Conservation (phyloP, 2,329 filamentous ascomycete genomes). For the Microcera coccophila region DNA sequence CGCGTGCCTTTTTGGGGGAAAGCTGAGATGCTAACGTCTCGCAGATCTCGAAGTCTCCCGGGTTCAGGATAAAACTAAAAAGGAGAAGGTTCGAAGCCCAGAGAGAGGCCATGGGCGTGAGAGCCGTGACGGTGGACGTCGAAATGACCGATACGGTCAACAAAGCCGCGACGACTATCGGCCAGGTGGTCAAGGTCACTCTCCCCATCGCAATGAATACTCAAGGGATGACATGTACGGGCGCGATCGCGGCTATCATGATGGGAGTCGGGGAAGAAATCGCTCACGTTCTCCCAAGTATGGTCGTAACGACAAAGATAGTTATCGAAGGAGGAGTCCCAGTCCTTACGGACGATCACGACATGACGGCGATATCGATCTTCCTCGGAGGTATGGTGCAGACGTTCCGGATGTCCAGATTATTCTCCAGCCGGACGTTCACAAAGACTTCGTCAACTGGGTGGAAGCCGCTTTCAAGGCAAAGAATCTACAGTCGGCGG, state of each 20-base stretch:
- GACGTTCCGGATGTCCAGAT: slow-evolving; percentile 89
- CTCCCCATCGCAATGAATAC: slow-evolving; percentile 53
- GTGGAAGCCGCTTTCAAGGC: slow-evolving; percentile 72
- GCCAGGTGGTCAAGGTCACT: slow-evolving; percentile 52
- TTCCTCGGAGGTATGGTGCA: slow-evolving; percentile 67
- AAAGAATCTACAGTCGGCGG: slow-evolving; percentile 69
- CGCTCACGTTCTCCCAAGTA: slow-evolving; percentile 65
- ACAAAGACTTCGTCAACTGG: slow-evolving; percentile 76
- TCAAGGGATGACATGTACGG: slow-evolving; percentile 60
- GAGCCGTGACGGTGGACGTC: slow-evolving; percentile 32
- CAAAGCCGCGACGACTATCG: slow-evolving; percentile 60
- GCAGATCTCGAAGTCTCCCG: slow-evolving; percentile 87
- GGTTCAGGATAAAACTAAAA: slow-evolving; percentile 69
- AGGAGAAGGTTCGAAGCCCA: slow-evolving; percentile 57
- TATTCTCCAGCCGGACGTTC: slow-evolving; percentile 72
- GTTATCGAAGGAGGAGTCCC: slow-evolving; percentile 65
- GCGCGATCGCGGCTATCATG: slow-evolving; percentile 43
- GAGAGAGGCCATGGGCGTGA: slow-evolving; percentile 48
- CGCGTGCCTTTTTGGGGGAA: background rate
- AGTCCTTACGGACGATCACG: slow-evolving; percentile 56
- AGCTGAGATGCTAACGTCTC: slow-evolving; percentile 6
- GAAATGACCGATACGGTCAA: slow-evolving; percentile 47
- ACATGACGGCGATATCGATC: slow-evolving; percentile 57
- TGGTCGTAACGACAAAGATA: slow-evolving; percentile 41
- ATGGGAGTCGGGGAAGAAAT: slow-evolving; percentile 47